These are phyloP conservation scores for Stropharia rugosoannulata DNA, from an alignment of 768 basidiomycete genomes.

Conservation along the genomic window DNA sequence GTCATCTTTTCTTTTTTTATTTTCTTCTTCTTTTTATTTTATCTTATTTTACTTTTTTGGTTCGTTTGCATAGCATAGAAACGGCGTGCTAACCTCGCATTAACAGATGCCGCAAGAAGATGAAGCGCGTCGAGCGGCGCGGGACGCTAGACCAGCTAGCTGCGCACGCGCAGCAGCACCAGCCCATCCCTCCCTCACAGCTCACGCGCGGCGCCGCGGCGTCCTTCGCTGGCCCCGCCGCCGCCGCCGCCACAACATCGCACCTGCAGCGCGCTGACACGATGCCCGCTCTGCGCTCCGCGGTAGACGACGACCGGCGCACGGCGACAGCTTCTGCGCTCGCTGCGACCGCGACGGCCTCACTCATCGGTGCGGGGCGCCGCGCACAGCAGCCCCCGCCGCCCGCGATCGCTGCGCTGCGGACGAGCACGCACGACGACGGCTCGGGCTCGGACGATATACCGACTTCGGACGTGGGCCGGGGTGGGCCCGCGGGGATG, in stretches of 20 bases:
- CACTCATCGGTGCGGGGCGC: too few relatives aligned
- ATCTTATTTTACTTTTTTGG: too few relatives aligned
- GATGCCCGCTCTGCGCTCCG: slow-evolving; percentile 17
- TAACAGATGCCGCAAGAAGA: slow-evolving; percentile 74
- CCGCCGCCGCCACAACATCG: slow-evolving; percentile 20
- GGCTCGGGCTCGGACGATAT: slow-evolving; percentile 22
- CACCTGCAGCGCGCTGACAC: slow-evolving; percentile 26
- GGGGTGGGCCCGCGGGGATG: slow-evolving; percentile 13
- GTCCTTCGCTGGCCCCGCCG: slow-evolving; percentile 15
- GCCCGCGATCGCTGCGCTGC: slow-evolving; percentile 22
- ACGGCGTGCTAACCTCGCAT: not conserved
- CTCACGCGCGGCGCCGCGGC: slow-evolving; percentile 1
- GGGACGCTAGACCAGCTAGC: slow-evolving; percentile 53
- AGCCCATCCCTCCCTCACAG: slow-evolving; percentile 6
- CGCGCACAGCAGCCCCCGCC: slow-evolving; percentile 13
- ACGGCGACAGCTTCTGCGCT: not conserved
- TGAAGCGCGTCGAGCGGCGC: slow-evolving; percentile 79
- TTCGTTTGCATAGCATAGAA: not conserved
- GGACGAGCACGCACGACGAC: slow-evolving; percentile 8
- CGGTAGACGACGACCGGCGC: too few relatives aligned
- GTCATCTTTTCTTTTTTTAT: not conserved
- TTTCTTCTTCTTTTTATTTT: not conserved
- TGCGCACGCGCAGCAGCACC: slow-evolving; percentile 21
- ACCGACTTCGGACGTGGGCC: slow-evolving; percentile 27
- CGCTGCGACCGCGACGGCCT: too few relatives aligned